A percentile compares a stretch with the other conserved stretches of the same genome.
Conservation (phyloP, 805 yeast species). For the Wickerhamiella nectarea region DNA sequence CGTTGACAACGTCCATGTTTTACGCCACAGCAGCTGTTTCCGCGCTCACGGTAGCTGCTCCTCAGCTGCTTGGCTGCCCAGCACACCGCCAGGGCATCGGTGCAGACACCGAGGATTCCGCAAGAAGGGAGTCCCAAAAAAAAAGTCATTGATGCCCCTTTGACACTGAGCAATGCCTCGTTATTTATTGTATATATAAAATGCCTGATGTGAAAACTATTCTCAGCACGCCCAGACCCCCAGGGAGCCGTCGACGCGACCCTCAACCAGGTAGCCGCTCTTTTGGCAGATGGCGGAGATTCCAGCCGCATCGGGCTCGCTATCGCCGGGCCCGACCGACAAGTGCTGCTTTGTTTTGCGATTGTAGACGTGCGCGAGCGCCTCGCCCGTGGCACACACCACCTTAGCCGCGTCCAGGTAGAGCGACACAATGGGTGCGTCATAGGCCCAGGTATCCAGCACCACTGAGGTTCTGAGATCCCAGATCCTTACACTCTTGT, state of each 20-base stretch:
- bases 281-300: constrained; percentile 37
- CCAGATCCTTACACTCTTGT: constrained; percentile 56
- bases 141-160: too few relatives aligned
- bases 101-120: constrained; percentile 13
- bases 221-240: constrained; percentile 47
- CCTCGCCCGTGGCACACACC: constrained; percentile 39
- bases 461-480: constrained; percentile 57
- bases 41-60: constrained; percentile 45
- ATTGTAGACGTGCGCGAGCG: constrained; percentile 43
- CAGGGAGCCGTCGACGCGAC: constrained; percentile 44
- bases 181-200: constrained; percentile 7
- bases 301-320: constrained; percentile 22
- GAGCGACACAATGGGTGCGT: constrained; percentile 39
- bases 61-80: constrained; percentile 28
- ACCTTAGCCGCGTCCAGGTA: constrained; percentile 48
- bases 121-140: too few relatives aligned
- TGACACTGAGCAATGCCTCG: too few relatives aligned
- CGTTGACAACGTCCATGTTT: constrained; percentile 51
- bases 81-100: constrained; percentile 19
- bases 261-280: constrained; percentile 56
- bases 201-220: too few relatives aligned
- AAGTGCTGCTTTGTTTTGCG: constrained; percentile 40
- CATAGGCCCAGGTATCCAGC: constrained; percentile 47
- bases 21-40: constrained; percentile 66
- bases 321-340: constrained; percentile 35